Evolutionary conservation across 306 rosid species (phyloP), one percentile per base, ranked within the genome.

Genomic region (Begonia loranthoides): DNA sequence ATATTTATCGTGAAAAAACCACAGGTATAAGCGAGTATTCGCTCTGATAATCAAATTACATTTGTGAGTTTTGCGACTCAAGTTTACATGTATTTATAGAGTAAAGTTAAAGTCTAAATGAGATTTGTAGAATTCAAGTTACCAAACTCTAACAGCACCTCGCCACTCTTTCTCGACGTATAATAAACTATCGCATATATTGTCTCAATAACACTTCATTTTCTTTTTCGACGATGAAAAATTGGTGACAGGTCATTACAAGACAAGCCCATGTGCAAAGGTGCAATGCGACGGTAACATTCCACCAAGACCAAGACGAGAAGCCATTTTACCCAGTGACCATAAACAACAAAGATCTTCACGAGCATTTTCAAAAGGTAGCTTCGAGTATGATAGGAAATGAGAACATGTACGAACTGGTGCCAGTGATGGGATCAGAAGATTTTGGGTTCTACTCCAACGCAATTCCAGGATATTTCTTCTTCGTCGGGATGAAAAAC

Each of bases 241-340:
- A 34, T 5, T 34, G 46, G 43, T 63, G 58, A 12, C 66, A 73
- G 83, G 79, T 73, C 45, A 69, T 72, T 41, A 63, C 55, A 40
- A 45, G 62, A 41, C 83, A 77, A 60, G 83, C 79, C 47, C 45
- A 56, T 1, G 83, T 73, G 3, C 79, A 73, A 2, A 69, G 83
- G 58, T 73, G 83, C 71, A 77, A 73, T 36, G 83, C 83, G 19
- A 65, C 73, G 44, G 71, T 69, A 16, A 38, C 28, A 4, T 77
- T 77, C 54, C 17, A 52, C 40, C 55, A 43, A 54, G 50, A 10
- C 0, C 55, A 43, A 54, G 50, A 10, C 0, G 53, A 63, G 17
- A 47, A 51, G 11, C 72, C 72, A 15, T 67, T 60, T 17, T 60
- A 45, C 58, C 78, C 82, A 0, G 64, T 48, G 11, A 58, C 72